Conservation (phyloP, 164 flowering plant genomes). For the Malania oleifera region DNA sequence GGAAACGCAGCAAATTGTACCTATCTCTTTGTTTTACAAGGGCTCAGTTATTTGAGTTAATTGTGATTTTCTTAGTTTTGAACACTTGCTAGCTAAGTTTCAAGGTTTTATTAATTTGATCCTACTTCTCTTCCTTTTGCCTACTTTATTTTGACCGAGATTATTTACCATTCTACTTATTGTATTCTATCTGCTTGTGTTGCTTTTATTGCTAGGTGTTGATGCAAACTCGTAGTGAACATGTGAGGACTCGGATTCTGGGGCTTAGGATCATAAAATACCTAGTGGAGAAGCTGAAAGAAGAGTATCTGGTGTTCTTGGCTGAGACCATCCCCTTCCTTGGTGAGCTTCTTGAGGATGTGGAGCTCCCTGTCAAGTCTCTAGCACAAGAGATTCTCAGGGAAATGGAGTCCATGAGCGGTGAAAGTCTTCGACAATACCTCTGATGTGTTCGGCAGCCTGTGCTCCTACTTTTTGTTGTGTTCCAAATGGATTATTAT, state of each 20-base stretch:
- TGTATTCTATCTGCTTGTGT: not conserved
- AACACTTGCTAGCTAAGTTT: no score
- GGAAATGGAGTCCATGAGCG: slow-evolving; percentile 76
- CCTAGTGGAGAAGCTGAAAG: slow-evolving; percentile 69
- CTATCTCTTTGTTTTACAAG: no score
- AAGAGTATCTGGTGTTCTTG: slow-evolving; percentile 69
- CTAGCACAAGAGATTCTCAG: slow-evolving; percentile 74
- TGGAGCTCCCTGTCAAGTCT: slow-evolving; percentile 66
- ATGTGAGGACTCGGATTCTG: slow-evolving; percentile 60
- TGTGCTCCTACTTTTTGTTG: no score
- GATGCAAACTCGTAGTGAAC: slow-evolving; percentile 91
- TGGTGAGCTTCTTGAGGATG: slow-evolving; percentile 80
- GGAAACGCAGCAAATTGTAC: no score
- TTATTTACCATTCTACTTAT: no score
- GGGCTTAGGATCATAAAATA: slow-evolving; percentile 68
- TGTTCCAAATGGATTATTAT: no score
- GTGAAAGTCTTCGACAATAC: slow-evolving; percentile 73
- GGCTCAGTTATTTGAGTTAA: no score
- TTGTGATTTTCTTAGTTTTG: no score
- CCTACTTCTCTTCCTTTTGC: no score
- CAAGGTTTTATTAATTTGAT: no score
- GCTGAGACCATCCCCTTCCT: slow-evolving; percentile 89
- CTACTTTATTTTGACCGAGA: no score
- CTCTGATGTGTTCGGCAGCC: slow-evolving; percentile 23
- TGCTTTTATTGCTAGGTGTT: slow-evolving; percentile 50